These are phyloP conservation scores for Alternaria triticimaculans DNA, from an alignment of 2,329 filamentous ascomycete genomes.

Conservation along the genomic window DNA sequence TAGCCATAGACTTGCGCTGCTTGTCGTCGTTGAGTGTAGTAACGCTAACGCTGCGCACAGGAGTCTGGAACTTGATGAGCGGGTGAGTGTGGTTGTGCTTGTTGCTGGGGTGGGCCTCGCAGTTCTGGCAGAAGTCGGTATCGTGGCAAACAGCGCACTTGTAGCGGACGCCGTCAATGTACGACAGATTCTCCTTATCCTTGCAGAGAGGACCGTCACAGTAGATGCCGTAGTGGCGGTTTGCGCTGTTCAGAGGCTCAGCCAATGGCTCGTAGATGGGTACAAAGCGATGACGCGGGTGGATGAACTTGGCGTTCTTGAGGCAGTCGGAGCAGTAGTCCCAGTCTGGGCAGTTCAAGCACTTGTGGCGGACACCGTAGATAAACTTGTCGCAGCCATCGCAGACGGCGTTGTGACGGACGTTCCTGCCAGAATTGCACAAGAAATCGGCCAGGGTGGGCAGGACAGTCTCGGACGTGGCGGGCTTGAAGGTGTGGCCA, in stretches of 20 bases:
- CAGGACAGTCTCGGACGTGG: conserved; percentile 64
- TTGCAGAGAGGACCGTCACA: conserved; percentile 93
- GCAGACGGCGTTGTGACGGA: conserved; percentile 86
- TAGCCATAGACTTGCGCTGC: conserved; percentile 67
- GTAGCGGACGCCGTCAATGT: conserved; percentile 86
- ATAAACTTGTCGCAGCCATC: conserved; percentile 93
- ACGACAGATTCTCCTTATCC: conserved; percentile 58
- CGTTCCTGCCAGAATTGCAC: conserved; percentile 79
- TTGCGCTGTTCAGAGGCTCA: conserved; percentile 54
- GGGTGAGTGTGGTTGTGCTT: conserved; percentile 95
- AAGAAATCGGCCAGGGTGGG: conserved; percentile 69
- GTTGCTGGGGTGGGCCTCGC: conserved; percentile 86
- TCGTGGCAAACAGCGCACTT: conserved; percentile 98
- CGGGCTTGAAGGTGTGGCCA: conserved; percentile 78
- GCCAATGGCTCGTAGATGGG: conserved; percentile 78
- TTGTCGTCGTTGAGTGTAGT: conserved; percentile 82
- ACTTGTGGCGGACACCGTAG: conserved; percentile 91
- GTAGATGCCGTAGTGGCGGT: conserved; percentile 82
- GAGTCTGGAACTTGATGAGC: conserved; percentile 94
- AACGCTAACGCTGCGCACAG: conserved; percentile 85
- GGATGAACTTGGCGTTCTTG: conserved; percentile 68
- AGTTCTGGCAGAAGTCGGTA: conserved; percentile 91
- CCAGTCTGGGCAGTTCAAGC: conserved; percentile 95
- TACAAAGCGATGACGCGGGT: conserved; percentile 87
- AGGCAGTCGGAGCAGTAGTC: conserved; percentile 88